These are phyloP conservation scores for Amanita rubescens DNA, from an alignment of 768 basidiomycete genomes.

Conservation along the genomic window DNA sequence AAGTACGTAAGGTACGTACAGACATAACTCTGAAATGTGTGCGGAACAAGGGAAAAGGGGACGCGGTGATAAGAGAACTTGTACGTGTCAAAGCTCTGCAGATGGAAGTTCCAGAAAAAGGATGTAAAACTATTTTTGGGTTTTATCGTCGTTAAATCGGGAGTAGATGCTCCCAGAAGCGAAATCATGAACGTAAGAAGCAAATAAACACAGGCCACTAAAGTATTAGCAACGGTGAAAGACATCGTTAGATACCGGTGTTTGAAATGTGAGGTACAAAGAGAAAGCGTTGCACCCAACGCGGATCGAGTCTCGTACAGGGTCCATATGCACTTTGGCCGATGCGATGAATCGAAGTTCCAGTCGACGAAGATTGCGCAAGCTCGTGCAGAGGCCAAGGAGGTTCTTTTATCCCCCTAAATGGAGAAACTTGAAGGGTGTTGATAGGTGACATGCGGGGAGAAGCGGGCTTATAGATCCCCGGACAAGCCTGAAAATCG, in stretches of 20 bases:
- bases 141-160: slow-evolving; percentile 7
- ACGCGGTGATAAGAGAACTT: slow-evolving; percentile 9
- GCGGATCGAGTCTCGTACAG: slow-evolving; percentile 3
- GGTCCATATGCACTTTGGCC: slow-evolving; percentile 6
- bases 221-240: slow-evolving; percentile 8
- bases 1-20: slow-evolving; percentile 19
- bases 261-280: neutral
- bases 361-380: neutral
- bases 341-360: slow-evolving; percentile 1
- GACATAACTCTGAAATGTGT: slow-evolving; percentile 20
- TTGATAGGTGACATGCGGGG: slow-evolving; percentile 8
- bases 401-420: neutral
- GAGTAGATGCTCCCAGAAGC: neutral
- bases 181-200: slow-evolving; percentile 6
- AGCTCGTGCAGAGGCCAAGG: neutral
- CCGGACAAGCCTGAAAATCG: neutral
- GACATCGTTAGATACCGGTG: slow-evolving; percentile 4
- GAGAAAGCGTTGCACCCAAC: slow-evolving; percentile 2
- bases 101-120: slow-evolving; percentile 4
- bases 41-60: slow-evolving; percentile 12
- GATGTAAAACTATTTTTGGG: slow-evolving; percentile 6
- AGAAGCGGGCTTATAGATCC: slow-evolving; percentile 9
- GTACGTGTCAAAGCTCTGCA: slow-evolving; percentile 14
- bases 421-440: slow-evolving; percentile 2
- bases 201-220: slow-evolving; percentile 7